Conservation (phyloP, 257 asterid species). For the Scutellaria minor region DNA sequence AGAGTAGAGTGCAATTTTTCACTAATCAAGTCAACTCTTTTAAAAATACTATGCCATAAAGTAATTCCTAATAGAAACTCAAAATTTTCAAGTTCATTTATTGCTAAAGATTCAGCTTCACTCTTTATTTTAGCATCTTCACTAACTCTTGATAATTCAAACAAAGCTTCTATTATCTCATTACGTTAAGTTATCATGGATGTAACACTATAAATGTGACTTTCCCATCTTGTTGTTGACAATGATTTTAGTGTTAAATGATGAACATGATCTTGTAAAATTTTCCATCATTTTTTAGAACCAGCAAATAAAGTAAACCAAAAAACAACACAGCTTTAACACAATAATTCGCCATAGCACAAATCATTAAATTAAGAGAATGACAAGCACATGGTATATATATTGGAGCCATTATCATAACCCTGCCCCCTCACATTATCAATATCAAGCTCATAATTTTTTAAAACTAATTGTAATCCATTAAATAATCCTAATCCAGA, state of each 20-base stretch:
- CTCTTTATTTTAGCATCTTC: not conserved
- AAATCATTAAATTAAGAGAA: no score
- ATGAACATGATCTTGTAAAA: not conserved
- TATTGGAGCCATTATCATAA: no score
- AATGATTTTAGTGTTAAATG: not conserved
- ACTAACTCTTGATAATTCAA: not conserved
- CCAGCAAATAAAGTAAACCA: no score
- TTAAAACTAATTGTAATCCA: no score
- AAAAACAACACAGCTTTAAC: no score
- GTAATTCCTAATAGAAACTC: not conserved
- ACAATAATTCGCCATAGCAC: no score
- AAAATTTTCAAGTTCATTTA: not conserved
- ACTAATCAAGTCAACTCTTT: not conserved
- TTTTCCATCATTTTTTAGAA: no score
- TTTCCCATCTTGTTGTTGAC: not conserved
- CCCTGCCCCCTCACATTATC: no score
- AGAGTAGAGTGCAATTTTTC: no score
- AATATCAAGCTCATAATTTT: no score
- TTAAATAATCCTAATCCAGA: no score
- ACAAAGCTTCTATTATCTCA: not conserved
- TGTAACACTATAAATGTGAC: not conserved
- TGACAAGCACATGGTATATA: no score
- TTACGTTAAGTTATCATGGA: not conserved
- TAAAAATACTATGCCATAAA: not conserved
- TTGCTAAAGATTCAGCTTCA: not conserved